Percentiles rank a stretch among this genome's conserved stretches.
phyloP scores from a whole-genome alignment of 2,329 filamentous ascomycete genomes.

The Leptographium procerum region DNA sequence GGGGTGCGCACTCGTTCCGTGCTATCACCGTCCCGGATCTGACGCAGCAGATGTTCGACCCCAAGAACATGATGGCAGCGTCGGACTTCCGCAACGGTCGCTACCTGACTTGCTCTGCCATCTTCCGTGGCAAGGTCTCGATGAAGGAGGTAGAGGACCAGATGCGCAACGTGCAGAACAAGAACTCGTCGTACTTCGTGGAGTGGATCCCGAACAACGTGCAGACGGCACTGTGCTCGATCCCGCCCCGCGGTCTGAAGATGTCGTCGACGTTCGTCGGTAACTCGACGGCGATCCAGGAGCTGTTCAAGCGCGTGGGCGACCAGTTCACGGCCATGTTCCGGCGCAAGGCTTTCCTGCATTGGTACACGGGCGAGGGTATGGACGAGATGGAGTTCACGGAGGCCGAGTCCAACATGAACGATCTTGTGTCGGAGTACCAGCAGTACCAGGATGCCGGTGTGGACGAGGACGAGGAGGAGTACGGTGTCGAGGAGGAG shows the following conservation, averaged over 20 bases:
- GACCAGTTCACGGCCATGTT: conserved; percentile 99
- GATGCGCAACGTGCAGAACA: conserved; percentile 99
- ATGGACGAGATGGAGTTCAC: conserved; percentile 99
- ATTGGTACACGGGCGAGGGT: conserved; percentile 99
- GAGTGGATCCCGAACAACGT: conserved; percentile 99
- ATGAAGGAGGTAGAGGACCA: conserved; percentile 99
- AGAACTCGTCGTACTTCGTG: conserved; percentile 99
- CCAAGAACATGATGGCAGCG: conserved; percentile 99
- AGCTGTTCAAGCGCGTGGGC: conserved; percentile 99
- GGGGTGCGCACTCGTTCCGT: conserved; percentile 81
- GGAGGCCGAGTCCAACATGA: conserved; percentile 99
- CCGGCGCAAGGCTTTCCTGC: conserved; percentile 99
- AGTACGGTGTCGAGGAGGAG: conserved; percentile 75
- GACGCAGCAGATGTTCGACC: conserved; percentile 99
- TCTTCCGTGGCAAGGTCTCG: conserved; percentile 99
- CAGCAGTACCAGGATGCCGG: conserved; percentile 99
- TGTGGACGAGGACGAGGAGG: conserved; percentile 93
- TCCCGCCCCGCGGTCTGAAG: conserved; percentile 93
- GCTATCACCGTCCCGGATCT: conserved; percentile 95
- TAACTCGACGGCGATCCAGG: conserved; percentile 99
- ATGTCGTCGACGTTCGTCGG: conserved; percentile 99
- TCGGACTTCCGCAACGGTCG: conserved; percentile 99
- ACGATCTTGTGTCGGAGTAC: conserved; percentile 98
- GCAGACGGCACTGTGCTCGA: conserved; percentile 97
- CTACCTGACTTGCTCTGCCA: conserved; percentile 98